Percentiles rank a stretch among this genome's conserved stretches.
phyloP scores from a whole-genome alignment of 345 rosid genomes.

The Salix viminalis region DNA sequence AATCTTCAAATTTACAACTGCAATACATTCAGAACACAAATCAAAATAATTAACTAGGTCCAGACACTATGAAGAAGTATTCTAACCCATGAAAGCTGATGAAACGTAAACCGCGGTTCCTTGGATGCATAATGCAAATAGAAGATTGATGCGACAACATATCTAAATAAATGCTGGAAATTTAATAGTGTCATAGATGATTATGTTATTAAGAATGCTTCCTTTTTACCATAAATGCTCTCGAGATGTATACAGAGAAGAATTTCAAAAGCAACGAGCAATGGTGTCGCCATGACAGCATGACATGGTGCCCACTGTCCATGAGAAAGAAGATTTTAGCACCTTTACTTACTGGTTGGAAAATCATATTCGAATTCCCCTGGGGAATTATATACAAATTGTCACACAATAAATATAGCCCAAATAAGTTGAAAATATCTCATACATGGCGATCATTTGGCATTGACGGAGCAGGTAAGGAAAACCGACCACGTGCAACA shows the following conservation, averaged over 20 bases:
- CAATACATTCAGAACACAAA: slow-evolving; percentile 27
- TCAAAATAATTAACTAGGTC: slow-evolving; percentile 16
- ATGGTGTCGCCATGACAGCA: slow-evolving; percentile 64
- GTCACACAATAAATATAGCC: slow-evolving; percentile 4
- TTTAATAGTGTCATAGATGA: neutral
- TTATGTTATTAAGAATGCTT: slow-evolving; percentile 5
- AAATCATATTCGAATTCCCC: neutral
- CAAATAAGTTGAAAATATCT: neutral
- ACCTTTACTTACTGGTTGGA: neutral
- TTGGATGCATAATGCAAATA: neutral
- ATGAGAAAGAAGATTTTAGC: slow-evolving; percentile 22
- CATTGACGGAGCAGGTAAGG: slow-evolving; percentile 83
- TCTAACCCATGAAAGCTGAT: neutral
- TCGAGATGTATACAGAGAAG: slow-evolving; percentile 75
- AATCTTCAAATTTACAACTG: slow-evolving; percentile 76
- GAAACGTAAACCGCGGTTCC: neutral
- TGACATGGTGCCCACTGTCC: slow-evolving; percentile 94
- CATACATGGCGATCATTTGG: slow-evolving; percentile 80
- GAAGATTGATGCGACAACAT: neutral
- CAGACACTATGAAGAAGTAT: neutral
- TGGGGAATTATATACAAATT: neutral
- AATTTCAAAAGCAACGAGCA: slow-evolving; percentile 80
- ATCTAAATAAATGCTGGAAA: no score
- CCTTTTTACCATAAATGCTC: slow-evolving; percentile 49
- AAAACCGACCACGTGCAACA: slow-evolving; percentile 82